phyloP scores from a whole-genome alignment of 345 rosid species.

The Excoecaria cochinchinensis region DNA sequence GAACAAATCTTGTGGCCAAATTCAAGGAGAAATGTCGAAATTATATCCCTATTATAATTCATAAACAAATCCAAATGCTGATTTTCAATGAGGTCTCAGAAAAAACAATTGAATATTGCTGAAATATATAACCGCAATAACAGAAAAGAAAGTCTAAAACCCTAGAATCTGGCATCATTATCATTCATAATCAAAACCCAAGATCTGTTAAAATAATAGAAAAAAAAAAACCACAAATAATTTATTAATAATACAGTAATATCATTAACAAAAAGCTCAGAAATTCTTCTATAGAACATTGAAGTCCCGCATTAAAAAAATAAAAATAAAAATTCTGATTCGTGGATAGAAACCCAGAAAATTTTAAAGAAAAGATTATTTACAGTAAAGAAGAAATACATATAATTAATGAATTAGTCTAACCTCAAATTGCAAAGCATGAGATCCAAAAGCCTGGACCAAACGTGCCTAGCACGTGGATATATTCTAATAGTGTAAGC shows the following conservation, averaged over 20 bases:
- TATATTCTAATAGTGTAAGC: conserved; percentile 49
- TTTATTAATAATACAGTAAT: neutral
- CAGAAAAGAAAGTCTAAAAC: neutral
- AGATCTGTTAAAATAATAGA: neutral
- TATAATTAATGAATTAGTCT: conserved; percentile 12
- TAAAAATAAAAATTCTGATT: neutral
- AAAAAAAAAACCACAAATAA: neutral
- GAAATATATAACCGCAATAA: no score
- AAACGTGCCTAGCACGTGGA: conserved; percentile 65
- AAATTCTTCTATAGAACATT: neutral
- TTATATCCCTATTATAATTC: neutral
- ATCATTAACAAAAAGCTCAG: neutral
- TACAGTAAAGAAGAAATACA: neutral
- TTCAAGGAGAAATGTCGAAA: neutral
- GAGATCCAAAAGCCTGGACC: conserved; percentile 69
- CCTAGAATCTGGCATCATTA: no score
- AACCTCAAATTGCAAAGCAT: conserved; percentile 51
- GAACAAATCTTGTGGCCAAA: neutral
- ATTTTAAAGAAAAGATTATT: neutral
- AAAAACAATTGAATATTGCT: no score
- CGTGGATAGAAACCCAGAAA: neutral
- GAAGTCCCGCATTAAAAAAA: neutral
- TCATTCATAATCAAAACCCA: no score
- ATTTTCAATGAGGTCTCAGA: neutral
- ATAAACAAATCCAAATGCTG: neutral